phyloP scores from a whole-genome alignment of 352 stramenopile species.

The Thalassiosira livingstoniorum region DNA sequence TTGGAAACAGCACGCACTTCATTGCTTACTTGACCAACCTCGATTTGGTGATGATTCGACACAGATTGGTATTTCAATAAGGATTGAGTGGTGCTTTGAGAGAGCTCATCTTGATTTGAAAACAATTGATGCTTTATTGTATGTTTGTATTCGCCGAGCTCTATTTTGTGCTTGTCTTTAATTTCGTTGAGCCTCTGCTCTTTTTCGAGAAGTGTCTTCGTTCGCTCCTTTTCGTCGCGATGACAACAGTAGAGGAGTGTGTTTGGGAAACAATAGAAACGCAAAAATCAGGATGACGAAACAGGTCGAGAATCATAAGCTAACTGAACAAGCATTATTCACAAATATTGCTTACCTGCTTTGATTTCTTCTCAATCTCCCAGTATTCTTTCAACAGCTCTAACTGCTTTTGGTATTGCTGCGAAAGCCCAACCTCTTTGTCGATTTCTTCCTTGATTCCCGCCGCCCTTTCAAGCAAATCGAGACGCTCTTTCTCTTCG shows the following conservation, averaged over 20 bases:
- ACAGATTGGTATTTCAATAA: conserved; percentile 46
- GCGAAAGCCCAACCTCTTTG: conserved; percentile 26
- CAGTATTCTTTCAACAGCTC: conserved; percentile 47
- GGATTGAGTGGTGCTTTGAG: conserved; percentile 31
- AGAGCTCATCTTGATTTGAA: conserved; percentile 54
- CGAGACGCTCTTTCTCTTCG: conserved; percentile 35
- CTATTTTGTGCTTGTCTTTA: conserved; percentile 45
- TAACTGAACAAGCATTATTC: not conserved
- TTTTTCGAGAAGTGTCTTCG: conserved; percentile 37
- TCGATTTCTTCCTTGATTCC: conserved; percentile 19
- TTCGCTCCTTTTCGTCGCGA: conserved; percentile 20
- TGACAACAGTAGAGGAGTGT: no score
- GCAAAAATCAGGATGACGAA: no score
- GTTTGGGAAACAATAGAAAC: no score
- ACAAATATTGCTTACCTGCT: conserved; percentile 15
- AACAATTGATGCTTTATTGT: conserved; percentile 54
- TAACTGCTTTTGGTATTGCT: conserved; percentile 36
- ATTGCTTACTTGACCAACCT: conserved; percentile 30
- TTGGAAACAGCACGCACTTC: conserved; percentile 38
- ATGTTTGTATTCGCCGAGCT: conserved; percentile 52
- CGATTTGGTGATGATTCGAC: conserved; percentile 26
- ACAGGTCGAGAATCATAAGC: no score
- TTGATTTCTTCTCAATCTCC: conserved; percentile 58
- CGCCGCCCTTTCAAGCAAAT: conserved; percentile 41
- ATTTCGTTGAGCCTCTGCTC: conserved; percentile 51